phyloP scores from a whole-genome alignment of 345 rosid species.

The Brassica cretica region DNA sequence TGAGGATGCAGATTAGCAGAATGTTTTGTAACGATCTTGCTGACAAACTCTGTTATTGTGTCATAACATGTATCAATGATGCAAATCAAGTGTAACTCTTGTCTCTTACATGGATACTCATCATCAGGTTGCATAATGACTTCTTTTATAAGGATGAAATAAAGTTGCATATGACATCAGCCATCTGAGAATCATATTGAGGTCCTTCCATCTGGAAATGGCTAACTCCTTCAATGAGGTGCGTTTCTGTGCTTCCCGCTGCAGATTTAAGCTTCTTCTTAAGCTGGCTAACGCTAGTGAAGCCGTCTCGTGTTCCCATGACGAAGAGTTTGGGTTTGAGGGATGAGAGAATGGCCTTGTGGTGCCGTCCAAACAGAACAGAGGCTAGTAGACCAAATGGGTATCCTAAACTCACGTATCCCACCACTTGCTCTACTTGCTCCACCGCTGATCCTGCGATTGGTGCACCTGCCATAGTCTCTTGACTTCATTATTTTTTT shows the following conservation, averaged over 20 bases:
- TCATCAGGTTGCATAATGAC: slow-evolving; percentile 48
- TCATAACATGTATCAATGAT: slow-evolving; percentile 58
- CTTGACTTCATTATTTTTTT: neutral
- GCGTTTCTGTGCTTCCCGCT: slow-evolving; percentile 60
- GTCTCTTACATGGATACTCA: slow-evolving; percentile 24
- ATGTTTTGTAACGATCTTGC: slow-evolving; percentile 57
- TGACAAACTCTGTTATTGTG: slow-evolving; percentile 54
- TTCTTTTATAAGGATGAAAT: slow-evolving; percentile 54
- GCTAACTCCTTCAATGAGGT: slow-evolving; percentile 80
- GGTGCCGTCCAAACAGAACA: slow-evolving; percentile 80
- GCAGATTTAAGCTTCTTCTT: slow-evolving; percentile 75
- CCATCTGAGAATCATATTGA: slow-evolving; percentile 78
- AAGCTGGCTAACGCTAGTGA: slow-evolving; percentile 85
- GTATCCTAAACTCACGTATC: slow-evolving; percentile 83
- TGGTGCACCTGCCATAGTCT: slow-evolving; percentile 66
- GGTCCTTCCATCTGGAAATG: slow-evolving; percentile 99
- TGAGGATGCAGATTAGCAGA: slow-evolving; percentile 62
- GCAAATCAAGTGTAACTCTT: neutral
- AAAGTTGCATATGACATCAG: slow-evolving; percentile 55
- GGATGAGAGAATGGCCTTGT: slow-evolving; percentile 71
- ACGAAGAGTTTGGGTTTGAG: slow-evolving; percentile 84
- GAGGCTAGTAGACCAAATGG: slow-evolving; percentile 87
- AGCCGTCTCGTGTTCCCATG: slow-evolving; percentile 94
- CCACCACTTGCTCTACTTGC: slow-evolving; percentile 69
- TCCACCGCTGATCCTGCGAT: slow-evolving; percentile 92